Evolutionary conservation across 352 stramenopile species (phyloP).

Genomic region (Phytopythium litorale): DNA sequence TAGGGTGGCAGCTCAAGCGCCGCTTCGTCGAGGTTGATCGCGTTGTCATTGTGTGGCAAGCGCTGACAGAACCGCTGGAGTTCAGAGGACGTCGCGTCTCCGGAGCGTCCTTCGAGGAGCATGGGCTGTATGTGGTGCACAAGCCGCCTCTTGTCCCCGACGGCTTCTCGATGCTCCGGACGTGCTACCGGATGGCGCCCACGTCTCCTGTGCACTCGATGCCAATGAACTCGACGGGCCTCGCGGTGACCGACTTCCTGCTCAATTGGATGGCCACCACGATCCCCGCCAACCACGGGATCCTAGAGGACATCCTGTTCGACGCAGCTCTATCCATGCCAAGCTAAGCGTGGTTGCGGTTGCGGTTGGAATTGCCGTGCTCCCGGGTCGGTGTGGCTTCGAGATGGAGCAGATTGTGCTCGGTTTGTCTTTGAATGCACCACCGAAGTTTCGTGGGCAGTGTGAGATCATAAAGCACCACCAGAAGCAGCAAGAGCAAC

Average conservation of each 20-base stretch:
- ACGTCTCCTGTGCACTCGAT: conserved; percentile 7
- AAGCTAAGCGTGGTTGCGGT: background rate
- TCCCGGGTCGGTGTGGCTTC: no score
- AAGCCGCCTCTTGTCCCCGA: conserved; percentile 10
- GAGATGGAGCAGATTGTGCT: no score
- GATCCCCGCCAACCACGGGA: conserved; percentile 10
- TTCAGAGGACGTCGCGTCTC: conserved; percentile 22
- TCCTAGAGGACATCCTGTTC: conserved; percentile 10
- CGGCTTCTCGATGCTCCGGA: conserved; percentile 24
- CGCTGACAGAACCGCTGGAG: conserved; percentile 36
- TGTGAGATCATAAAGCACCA: no score
- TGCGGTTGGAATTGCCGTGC: no score
- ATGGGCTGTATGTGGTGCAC: conserved; percentile 8
- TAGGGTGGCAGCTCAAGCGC: conserved; percentile 1
- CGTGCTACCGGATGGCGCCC: conserved; percentile 30
- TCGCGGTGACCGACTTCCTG: conserved; percentile 8
- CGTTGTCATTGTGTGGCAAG: conserved; percentile 9
- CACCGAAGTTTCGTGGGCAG: no score
- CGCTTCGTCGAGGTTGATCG: conserved; percentile 4
- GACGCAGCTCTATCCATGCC: background rate
- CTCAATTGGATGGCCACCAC: conserved; percentile 11
- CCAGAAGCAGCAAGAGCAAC: no score
- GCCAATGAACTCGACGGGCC: background rate
- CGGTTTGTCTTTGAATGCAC: no score
- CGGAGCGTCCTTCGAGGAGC: conserved; percentile 26